Base-by-base conservation (phyloP, 2,329 filamentous ascomycete species). In the Stagonosporopsis vannaccii region DNA sequence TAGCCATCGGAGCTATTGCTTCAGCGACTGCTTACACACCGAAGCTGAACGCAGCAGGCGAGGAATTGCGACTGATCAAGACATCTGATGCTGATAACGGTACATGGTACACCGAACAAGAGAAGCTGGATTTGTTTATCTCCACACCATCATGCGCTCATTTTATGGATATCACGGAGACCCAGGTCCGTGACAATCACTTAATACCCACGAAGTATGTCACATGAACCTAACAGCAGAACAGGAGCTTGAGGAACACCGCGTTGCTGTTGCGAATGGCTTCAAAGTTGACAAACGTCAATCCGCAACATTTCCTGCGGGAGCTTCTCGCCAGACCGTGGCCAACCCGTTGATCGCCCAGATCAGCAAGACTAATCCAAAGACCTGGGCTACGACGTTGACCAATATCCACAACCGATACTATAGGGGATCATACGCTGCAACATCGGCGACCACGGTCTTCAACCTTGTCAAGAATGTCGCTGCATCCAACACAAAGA, bases 381-480 rank as follows among this genome's bases (percentile, higher is more conserved):
- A 58, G 36, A 59, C 55, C 4, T 61, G 55, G 46, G 48, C 59
- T 17, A 51, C 58, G 9, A 61, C 60, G 12, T 60, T 63, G 35
- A 54, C 56, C 30, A 54, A 43, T 23, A 63, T 56, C 12, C 55
- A 65, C 25, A 65, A 63, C 43, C 58, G 62, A 13, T 65, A 63
- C 44, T 65, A 65, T 49, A 44, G 23, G 6, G 47, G 53, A 11
- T 52, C 55, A 1, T 58, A 56, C 69, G 93, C 93, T 25, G 84
- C 85, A 6, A 82, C 96, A 75, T 96, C 92, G 0, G 93, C 92
- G 2, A 87, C 89, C 62, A 97, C 92, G 92, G 82, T 97, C 37
- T 83, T 91, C 30, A 79, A 83, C 57, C 88, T 89, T 70, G 88
- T 97, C 54, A 85, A 87, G 61, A 77, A 85, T 41, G 88, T 90